These are phyloP conservation scores for Rheum nobile DNA, from an alignment of 148 eudicot genomes.

Conservation along the genomic window DNA sequence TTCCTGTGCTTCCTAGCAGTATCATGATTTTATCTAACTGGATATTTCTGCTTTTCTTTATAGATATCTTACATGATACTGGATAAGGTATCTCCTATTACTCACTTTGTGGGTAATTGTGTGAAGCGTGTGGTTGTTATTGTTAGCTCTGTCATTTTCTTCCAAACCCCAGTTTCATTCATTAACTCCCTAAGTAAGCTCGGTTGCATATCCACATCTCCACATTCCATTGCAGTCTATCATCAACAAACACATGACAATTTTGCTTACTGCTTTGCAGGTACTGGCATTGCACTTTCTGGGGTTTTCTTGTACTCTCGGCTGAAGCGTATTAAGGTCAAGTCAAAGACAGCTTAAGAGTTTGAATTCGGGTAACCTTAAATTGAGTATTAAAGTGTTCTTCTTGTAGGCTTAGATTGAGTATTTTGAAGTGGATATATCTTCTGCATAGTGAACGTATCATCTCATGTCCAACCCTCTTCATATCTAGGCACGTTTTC, in stretches of 20 bases:
- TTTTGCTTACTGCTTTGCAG: conserved; percentile 21
- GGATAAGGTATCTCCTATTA: too few species aligned
- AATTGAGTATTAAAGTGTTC: background rate
- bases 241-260: background rate
- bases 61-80: too few species aligned
- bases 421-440: background rate
- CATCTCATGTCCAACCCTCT: background rate
- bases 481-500: background rate
- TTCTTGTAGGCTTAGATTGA: background rate
- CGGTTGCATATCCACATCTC: background rate
- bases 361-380: background rate
- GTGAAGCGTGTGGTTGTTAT: too few species aligned
- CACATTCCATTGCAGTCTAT: background rate
- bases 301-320: conserved; percentile 90
- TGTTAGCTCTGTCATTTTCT: too few species aligned
- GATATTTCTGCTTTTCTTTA: too few species aligned
- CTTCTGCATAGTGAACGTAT: background rate
- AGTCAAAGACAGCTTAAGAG: conserved; percentile 50
- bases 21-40: too few species aligned
- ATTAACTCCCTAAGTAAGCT: too few species aligned
- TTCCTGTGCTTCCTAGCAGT: background rate
- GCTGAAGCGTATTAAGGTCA: conserved; percentile 55
- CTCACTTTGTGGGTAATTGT: too few species aligned
- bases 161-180: too few species aligned
- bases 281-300: conserved; percentile 80